These are phyloP conservation scores for Adansonia gregorii DNA, from an alignment of 441 rosid species.

Conservation along the genomic window DNA sequence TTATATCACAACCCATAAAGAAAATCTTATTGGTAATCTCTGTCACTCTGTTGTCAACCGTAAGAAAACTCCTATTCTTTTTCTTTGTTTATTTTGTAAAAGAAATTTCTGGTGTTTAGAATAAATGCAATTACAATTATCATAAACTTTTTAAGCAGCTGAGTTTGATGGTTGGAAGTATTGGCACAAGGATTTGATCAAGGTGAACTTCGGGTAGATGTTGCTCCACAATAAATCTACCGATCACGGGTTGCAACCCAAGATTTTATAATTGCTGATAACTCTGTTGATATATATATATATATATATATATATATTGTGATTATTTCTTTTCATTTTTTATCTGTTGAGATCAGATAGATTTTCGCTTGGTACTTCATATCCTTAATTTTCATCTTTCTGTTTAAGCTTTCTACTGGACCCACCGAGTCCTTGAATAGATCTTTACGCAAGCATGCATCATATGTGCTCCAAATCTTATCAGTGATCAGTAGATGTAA, in stretches of 20 bases:
- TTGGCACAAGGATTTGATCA: not conserved
- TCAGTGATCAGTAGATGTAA: no score
- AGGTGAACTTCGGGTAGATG: not conserved
- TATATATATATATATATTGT: not conserved
- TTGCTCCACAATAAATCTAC: slow-evolving; percentile 59
- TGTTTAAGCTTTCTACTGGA: not conserved
- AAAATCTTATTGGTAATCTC: not conserved
- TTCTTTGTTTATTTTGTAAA: not conserved
- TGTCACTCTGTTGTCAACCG: not conserved
- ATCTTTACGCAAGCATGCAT: no score
- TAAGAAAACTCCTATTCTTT: not conserved
- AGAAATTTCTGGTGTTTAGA: not conserved
- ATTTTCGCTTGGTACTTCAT: not conserved
- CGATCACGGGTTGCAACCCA: slow-evolving; percentile 67
- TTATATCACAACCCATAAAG: not conserved
- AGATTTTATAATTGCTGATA: slow-evolving; percentile 1
- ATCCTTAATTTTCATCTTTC: not conserved
- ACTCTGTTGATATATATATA: not conserved
- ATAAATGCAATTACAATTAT: not conserved
- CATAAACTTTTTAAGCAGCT: not conserved
- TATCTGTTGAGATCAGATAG: slow-evolving; percentile 2
- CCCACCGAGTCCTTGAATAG: no score
- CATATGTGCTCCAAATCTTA: no score
- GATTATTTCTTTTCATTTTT: not conserved
- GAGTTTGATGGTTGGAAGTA: not conserved